These are phyloP conservation scores for Abortiporus biennis DNA, from an alignment of 1,284 basidiomycete genomes.

Conservation along the genomic window DNA sequence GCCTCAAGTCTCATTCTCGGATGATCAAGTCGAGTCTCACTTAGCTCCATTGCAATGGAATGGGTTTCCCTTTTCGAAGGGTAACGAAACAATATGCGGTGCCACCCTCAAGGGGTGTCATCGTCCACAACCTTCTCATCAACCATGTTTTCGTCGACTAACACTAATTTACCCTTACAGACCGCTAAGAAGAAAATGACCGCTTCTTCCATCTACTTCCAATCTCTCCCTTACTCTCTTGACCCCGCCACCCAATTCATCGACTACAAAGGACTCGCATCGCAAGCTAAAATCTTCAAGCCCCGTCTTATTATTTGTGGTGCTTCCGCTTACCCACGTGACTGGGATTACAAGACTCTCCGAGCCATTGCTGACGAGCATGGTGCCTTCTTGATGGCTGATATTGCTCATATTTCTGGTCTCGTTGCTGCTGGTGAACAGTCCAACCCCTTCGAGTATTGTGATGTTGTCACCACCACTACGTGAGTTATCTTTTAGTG, in stretches of 20 bases:
- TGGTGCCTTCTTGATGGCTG: slow-evolving; percentile 89
- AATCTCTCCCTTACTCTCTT: slow-evolving; percentile 95
- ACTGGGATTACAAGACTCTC: slow-evolving; percentile 92
- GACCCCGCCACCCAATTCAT: slow-evolving; percentile 83
- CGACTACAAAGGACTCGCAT: slow-evolving; percentile 81
- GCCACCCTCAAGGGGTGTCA: no score
- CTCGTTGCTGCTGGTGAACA: slow-evolving; percentile 93
- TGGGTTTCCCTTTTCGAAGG: no score
- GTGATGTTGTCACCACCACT: slow-evolving; percentile 96
- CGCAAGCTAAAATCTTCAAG: slow-evolving; percentile 95
- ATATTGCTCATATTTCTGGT: slow-evolving; percentile 98
- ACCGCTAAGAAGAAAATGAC: slow-evolving; percentile 99
- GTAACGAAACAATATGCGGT: no score
- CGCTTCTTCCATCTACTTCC: slow-evolving; percentile 99
- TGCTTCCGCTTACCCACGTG: slow-evolving; percentile 97
- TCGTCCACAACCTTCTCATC: no score
- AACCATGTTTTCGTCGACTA: no score
- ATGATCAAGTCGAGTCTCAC: no score
- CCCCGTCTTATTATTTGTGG: slow-evolving; percentile 96
- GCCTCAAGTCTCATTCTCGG: no score
- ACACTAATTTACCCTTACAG: slow-evolving; percentile 39
- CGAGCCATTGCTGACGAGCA: slow-evolving; percentile 83
- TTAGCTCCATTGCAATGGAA: no score
- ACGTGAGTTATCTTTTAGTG: slow-evolving; percentile 49
- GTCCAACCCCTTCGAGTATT: slow-evolving; percentile 92